phyloP scores from a whole-genome alignment of 352 stramenopile genomes.

The Phytophthora pisi region DNA sequence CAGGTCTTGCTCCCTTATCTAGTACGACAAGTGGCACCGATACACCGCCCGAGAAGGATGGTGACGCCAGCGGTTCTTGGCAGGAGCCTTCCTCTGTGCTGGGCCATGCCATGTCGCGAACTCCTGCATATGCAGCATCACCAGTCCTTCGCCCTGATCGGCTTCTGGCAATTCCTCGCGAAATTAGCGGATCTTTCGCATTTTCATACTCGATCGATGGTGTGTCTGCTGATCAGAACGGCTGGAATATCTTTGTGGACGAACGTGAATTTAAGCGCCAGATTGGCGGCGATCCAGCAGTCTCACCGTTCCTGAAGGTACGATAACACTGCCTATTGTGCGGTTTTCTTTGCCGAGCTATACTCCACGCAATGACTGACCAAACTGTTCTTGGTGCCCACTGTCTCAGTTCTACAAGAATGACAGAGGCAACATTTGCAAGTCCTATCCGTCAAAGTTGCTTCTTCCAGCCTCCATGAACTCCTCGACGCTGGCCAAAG shows the following conservation, averaged over 20 bases:
- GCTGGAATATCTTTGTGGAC: conserved; percentile 80
- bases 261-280: conserved; percentile 82
- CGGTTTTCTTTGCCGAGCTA: not conserved
- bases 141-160: conserved; percentile 48
- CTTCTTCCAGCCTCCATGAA: conserved; percentile 77
- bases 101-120: conserved; percentile 18
- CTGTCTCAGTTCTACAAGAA: conserved; percentile 77
- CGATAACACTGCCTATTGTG: not conserved
- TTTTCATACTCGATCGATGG: conserved; percentile 63
- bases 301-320: conserved; percentile 78
- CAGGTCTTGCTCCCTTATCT: conserved; percentile 18
- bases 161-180: conserved; percentile 35
- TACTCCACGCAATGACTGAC: not conserved
- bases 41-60: conserved; percentile 13
- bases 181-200: conserved; percentile 72
- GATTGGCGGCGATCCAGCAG: conserved; percentile 61
- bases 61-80: conserved; percentile 7
- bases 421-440: conserved; percentile 78
- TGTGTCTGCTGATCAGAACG: conserved; percentile 55
- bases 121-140: conserved; percentile 37
- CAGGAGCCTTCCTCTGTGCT: conserved; percentile 6
- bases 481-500: conserved; percentile 66
- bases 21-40: conserved; percentile 13
- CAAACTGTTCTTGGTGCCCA: conserved; percentile 8
- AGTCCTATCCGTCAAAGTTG: conserved; percentile 83